Evolutionary conservation across 805 yeast genomes (phyloP), one percentile per base, ranked within the genome.

Genomic region (Candida xiaguanensis): DNA sequence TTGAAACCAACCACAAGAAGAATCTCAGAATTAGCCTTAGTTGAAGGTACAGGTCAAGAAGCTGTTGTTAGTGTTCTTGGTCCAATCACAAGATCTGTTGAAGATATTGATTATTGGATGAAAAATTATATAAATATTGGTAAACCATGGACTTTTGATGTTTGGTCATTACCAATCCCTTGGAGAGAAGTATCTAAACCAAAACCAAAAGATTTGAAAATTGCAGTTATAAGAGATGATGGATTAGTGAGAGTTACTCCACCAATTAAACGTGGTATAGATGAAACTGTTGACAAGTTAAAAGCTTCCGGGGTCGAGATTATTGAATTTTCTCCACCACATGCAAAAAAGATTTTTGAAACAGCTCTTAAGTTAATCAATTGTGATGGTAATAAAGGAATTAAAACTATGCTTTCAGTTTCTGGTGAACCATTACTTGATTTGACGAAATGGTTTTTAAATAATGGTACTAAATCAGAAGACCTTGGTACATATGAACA

Each of bases 371-470:
- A 65, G 43, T 56, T 82, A 60, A 86, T 81, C 59, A 66, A 69
- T 11, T 72, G 78, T 48, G 95, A 86, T 58, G 91, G 91, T 36
- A 84, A 82, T 54, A 57, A 63, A 44, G 74, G 69, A 42, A 81
- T 80, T 51, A 65, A 71, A 35, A 68, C 66, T 33, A 55, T 76
- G 50, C 56, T 85, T 44, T 59, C 65, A 14, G 72, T 62, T 5
- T 77, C 85, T 11, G 90, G 91, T 31, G 91, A 86, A 56, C 91
- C 90, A 25, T 58, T 80, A 42, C 56, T 65, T n/a, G 80, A 79
- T 42, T 70, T 83, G 50, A 80, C 87, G 27, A 74, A 78, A 55
- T 80, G 82, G 76, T 70, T 70, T 38, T 61, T 82, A 46, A 67
- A 74, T 33, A 70, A 67, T 48, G 87, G 86, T 43, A 68, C 70